phyloP scores from a whole-genome alignment of 179 eudicot species.

The Actinidia arguta region DNA sequence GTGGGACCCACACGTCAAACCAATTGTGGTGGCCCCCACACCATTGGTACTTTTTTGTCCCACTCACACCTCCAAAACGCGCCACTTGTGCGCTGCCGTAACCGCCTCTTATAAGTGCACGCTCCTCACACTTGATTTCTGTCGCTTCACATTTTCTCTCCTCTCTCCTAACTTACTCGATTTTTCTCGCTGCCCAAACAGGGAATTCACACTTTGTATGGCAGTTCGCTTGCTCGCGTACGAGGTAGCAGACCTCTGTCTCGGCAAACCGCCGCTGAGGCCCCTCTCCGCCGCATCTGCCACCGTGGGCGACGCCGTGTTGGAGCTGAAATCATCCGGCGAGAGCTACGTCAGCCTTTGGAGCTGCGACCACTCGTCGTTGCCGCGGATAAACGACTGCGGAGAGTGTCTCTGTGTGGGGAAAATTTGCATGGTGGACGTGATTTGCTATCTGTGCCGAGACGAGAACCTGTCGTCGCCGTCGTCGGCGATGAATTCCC shows the following conservation, averaged over 20 bases:
- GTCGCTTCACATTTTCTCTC: background rate
- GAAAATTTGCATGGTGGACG: constrained; percentile 67
- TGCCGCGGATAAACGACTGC: background rate
- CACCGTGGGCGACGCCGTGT: constrained; percentile 46
- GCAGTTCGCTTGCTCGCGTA: constrained; percentile 66
- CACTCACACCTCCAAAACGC: too few relatives aligned
- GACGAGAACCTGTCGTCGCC: constrained; percentile 56
- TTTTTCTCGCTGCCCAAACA: background rate
- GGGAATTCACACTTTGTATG: constrained; percentile 51
- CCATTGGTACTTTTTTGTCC: too few relatives aligned
- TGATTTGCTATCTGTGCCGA: constrained; percentile 64
- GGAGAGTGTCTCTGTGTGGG: constrained; percentile 61
- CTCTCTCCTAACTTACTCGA: background rate
- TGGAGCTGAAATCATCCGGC: constrained; percentile 58
- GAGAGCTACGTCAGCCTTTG: constrained; percentile 65
- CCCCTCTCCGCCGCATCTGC: constrained; percentile 44
- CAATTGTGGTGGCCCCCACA: too few relatives aligned
- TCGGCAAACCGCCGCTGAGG: constrained; percentile 90
- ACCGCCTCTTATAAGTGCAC: constrained; percentile 7
- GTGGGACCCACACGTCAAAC: too few relatives aligned
- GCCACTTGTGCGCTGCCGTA: background rate
- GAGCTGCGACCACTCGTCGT: constrained; percentile 44
- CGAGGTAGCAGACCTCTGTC: constrained; percentile 84
- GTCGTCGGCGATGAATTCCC: constrained; percentile 61
- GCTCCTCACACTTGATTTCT: background rate